Percentiles rank a stretch among this genome's conserved stretches.
Evolutionary conservation across 2,329 filamentous ascomycete species (phyloP).

Genomic region (Neopestalotiopsis rosae): DNA sequence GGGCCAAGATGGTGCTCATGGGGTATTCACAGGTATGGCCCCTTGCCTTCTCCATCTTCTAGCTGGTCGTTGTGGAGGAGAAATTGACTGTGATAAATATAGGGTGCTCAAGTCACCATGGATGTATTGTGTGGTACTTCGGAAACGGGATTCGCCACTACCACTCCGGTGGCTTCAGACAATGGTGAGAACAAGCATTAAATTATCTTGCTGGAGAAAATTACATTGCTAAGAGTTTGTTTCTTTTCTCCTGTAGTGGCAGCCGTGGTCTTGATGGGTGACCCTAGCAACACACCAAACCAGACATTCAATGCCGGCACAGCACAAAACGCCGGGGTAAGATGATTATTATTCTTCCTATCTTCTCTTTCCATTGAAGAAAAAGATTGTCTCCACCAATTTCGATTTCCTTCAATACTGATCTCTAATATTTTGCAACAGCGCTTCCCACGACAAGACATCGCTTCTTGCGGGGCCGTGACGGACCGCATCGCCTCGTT

Average conservation of each 20-base stretch:
- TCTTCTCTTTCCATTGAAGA: too few species aligned
- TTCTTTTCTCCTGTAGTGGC: slow-evolving; percentile 25
- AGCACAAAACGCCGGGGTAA: slow-evolving; percentile 33
- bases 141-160: slow-evolving; percentile 24
- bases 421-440: not conserved
- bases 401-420: too few species aligned
- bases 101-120: slow-evolving; percentile 34
- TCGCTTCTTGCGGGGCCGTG: slow-evolving; percentile 22
- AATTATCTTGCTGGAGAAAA: not conserved
- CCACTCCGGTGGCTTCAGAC: slow-evolving; percentile 23
- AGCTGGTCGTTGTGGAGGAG: not conserved
- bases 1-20: slow-evolving; percentile 39
- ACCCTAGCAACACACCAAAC: slow-evolving; percentile 36
- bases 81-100: slow-evolving; percentile 23
- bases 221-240: too few species aligned
- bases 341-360: too few species aligned
- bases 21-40: slow-evolving; percentile 38
- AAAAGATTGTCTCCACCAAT: too few species aligned
- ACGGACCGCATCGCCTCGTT: slow-evolving; percentile 24
- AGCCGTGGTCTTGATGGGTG: slow-evolving; percentile 42
- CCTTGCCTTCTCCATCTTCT: slow-evolving; percentile 14
- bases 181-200: slow-evolving; percentile 19
- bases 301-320: slow-evolving; percentile 37
- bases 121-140: slow-evolving; percentile 35
- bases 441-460: slow-evolving; percentile 25